Base-by-base conservation (phyloP, 2,329 filamentous ascomycete genomes). In the Knufia petricola region DNA sequence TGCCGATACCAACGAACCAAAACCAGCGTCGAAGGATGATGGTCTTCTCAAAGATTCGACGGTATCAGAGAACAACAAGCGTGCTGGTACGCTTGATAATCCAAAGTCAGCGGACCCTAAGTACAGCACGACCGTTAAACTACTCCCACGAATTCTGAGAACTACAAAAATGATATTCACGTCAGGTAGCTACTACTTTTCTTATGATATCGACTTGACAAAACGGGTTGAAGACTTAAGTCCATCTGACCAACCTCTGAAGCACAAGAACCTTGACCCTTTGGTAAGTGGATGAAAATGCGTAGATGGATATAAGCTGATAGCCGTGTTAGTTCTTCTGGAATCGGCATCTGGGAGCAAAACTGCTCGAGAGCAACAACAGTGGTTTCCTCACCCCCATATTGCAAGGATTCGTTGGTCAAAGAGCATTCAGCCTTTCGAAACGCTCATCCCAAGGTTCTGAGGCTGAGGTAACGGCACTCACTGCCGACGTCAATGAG, bases 321-420 rank as follows among this genome's bases (percentile, higher is more conserved):
- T 20, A 20, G 20, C 17, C 20, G 6, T 7, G 26, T 17, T 52
- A 80, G 62, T 96, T 84, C 66, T 96, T 95, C 64, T 98, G 92
- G 90, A 98, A 98, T 60, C 76, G 75, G 21, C 74, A 87, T 61
- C 74, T 95, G 12, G 69, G 86, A 21, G 68, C 76, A 23, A 82
- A 85, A 0, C 88, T 98, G 52, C 77, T 87, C 41, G 76, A 85
- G 15, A 74, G 77, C n/a, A 81, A 84, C 0, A 78, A 86, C 19
- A 78, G 87, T 58, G 70, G 73, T 0, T 75, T 94, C 47, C 74
- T 84, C 1, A 68, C 96, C 19, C 92, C 92, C 1, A 59, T 98
- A 2, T 85, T 98, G 67, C 92, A 96, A 66, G 92, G 92, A 0
- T 98, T 96, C 58, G 79, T 98, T 17, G 90, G 90, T 1, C 92